Evolutionary conservation across 2,329 filamentous ascomycete genomes (phyloP), one percentile per base, ranked within the genome.

Genomic region (Tolypocladium ovalisporum): DNA sequence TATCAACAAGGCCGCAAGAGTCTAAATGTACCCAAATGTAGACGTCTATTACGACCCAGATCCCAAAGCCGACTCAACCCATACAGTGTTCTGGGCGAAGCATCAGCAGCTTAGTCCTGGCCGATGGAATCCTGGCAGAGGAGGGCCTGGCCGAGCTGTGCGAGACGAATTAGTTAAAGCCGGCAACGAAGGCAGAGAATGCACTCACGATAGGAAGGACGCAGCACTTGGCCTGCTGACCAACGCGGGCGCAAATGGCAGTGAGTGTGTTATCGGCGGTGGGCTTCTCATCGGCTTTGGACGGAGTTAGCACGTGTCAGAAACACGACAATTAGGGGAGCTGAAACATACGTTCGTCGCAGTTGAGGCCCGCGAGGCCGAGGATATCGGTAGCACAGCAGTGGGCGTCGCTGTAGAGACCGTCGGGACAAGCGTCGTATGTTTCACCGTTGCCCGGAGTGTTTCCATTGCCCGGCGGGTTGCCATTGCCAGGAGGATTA

Each of bases 321-420:
- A 47, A 3, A 51, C 47, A 34, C 17, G 22, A 10, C 24, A 3
- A 0, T 10, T 2, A 17, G 17, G 29, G 47, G 19, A 22, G 10
- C 2, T 10, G 32, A 15, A 22, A 37, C 61, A 56, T 32, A 61
- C 61, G 61, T 7, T 55, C 32, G 3, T 56, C 4, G 57, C 61
- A 62, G 57, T 64, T 53, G 4, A 63, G 57, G 40, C 58, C 57
- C 15, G 54, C 40, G 12, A 61, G 2, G 6, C 59, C 58, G 17
- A 61, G 56, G 32, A 63, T 10, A 32, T 61, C 60, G 12, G 54
- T 15, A 35, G 52, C 58, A 22, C 62, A 59, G 61, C 62, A 65
- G 55, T 58, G 54, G 8, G 57, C 53, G 36, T 57, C 55, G 56
- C 32, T 17, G 60, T 52, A 62, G 35, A 63, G 56, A 7, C 60